phyloP scores from a whole-genome alignment of 306 rosid genomes.

The Amphicarpaea edgeworthii region DNA sequence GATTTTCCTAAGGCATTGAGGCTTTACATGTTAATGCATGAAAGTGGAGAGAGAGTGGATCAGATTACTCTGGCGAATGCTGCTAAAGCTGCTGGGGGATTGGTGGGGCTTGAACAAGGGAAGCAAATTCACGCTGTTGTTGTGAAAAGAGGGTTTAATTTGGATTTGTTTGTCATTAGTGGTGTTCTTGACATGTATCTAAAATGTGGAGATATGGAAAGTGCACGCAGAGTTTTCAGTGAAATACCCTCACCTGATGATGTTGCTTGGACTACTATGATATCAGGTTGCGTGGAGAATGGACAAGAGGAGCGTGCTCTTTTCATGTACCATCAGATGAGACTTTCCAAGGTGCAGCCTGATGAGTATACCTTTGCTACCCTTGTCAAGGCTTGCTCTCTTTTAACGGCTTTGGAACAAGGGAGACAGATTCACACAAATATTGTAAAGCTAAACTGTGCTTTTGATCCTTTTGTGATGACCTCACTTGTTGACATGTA shows the following conservation, averaged over 20 bases:
- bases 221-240: slow-evolving; percentile 60
- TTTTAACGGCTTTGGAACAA: slow-evolving; percentile 76
- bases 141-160: slow-evolving; percentile 55
- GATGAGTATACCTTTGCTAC: slow-evolving; percentile 86
- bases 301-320: slow-evolving; percentile 76
- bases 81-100: slow-evolving; percentile 74
- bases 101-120: slow-evolving; percentile 68
- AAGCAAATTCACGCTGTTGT: slow-evolving; percentile 75
- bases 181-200: slow-evolving; percentile 83
- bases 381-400: slow-evolving; percentile 77
- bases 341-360: slow-evolving; percentile 70
- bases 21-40: slow-evolving; percentile 62
- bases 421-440: slow-evolving; percentile 86
- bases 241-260: slow-evolving; percentile 70
- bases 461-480: slow-evolving; percentile 72
- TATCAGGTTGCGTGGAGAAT: slow-evolving; percentile 82
- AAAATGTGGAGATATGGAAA: slow-evolving; percentile 80
- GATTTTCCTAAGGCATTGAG: slow-evolving; percentile 60
- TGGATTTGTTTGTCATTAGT: slow-evolving; percentile 67
- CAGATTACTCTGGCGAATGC: slow-evolving; percentile 71
- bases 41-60: slow-evolving; percentile 59
- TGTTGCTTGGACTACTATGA: slow-evolving; percentile 93
- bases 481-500: slow-evolving; percentile 94
- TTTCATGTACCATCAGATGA: slow-evolving; percentile 70
- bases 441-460: slow-evolving; percentile 70